These are phyloP conservation scores for Aschersonia sp. DNA, from an alignment of 2,329 filamentous ascomycete genomes.

Conservation along the genomic window DNA sequence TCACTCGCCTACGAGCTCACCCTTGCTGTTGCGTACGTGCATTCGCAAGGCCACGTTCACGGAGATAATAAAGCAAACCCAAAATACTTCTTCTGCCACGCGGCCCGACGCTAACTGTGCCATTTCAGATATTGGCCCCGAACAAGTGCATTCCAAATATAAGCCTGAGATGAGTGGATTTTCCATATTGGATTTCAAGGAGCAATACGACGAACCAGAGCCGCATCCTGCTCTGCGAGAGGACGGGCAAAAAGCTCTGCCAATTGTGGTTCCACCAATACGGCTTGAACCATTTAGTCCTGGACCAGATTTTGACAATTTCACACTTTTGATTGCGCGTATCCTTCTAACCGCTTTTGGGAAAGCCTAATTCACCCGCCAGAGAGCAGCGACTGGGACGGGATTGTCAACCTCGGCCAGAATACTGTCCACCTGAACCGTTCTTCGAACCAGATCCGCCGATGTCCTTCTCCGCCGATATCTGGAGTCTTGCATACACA, in stretches of 20 bases:
- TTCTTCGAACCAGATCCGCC: neutral
- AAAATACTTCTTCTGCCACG: no score
- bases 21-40: constrained; percentile 14
- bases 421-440: neutral
- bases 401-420: neutral
- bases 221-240: neutral
- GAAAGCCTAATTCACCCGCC: neutral
- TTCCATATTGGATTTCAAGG: neutral
- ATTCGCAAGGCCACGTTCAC: constrained; percentile 15
- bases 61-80: constrained; percentile 8
- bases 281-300: neutral
- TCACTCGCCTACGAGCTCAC: constrained; percentile 12
- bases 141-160: neutral
- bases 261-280: neutral
- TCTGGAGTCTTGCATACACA: constrained; percentile 21
- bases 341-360: neutral
- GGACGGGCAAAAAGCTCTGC: neutral
- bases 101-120: neutral
- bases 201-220: neutral
- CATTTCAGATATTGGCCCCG: neutral
- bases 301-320: neutral
- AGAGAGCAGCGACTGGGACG: neutral
- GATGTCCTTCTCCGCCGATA: constrained; percentile 15
- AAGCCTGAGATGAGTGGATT: neutral
- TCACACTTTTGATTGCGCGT: neutral